phyloP scores from a whole-genome alignment of 441 rosid genomes.

The Jatropha podagrica region DNA sequence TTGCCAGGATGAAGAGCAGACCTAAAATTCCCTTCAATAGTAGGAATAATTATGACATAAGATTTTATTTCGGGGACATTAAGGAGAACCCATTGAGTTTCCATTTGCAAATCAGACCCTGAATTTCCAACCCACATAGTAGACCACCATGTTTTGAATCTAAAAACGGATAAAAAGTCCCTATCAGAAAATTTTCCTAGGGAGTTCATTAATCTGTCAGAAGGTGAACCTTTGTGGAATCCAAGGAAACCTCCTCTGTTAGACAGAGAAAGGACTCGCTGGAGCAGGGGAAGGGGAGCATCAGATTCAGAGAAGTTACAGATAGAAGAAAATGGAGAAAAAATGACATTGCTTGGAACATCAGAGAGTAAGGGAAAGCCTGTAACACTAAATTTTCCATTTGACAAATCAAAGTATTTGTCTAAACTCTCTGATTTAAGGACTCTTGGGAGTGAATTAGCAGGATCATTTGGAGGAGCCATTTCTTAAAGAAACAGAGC shows the following conservation, averaged over 20 bases:
- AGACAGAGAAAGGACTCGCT: constrained; percentile 42
- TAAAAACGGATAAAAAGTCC: constrained; percentile 57
- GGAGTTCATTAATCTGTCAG: constrained; percentile 46
- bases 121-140: constrained; percentile 74
- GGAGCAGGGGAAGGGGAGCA: constrained; percentile 46
- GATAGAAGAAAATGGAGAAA: constrained; percentile 47
- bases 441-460: constrained; percentile 18
- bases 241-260: constrained; percentile 69
- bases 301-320: constrained; percentile 43
- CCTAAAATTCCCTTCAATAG: constrained; percentile 60
- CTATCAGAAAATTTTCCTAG: constrained; percentile 55
- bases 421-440: constrained; percentile 18
- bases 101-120: constrained; percentile 76
- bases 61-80: constrained; percentile 58
- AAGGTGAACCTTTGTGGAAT: constrained; percentile 39
- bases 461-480: constrained; percentile 58
- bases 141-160: constrained; percentile 90
- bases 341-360: constrained; percentile 57
- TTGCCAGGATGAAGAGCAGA: constrained; percentile 65
- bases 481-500: constrained; percentile 33
- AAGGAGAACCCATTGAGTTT: constrained; percentile 71
- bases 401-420: constrained; percentile 36
- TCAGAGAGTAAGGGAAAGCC: constrained; percentile 52
- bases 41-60: constrained; percentile 57
- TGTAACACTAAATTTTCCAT: constrained; percentile 39